These are phyloP conservation scores for Vaccinium darrowii DNA, from an alignment of 148 eudicot genomes.

Conservation along the genomic window DNA sequence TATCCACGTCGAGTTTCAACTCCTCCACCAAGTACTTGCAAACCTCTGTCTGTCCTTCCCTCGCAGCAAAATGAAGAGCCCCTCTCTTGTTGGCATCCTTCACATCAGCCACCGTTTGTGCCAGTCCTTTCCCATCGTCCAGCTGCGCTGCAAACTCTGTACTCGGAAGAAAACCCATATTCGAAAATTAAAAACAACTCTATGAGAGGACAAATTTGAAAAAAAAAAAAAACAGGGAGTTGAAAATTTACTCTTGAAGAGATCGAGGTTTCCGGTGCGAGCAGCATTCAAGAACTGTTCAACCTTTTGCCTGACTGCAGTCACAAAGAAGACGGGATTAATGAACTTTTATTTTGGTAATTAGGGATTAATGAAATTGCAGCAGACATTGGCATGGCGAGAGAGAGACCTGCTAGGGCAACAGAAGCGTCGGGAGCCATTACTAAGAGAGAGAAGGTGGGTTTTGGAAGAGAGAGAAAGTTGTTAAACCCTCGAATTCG, in stretches of 20 bases:
- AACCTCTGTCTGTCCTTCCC: slow-evolving; percentile 81
- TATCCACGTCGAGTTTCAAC: slow-evolving; percentile 75
- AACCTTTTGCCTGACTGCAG: slow-evolving; percentile 69
- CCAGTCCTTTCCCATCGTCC: slow-evolving; percentile 85
- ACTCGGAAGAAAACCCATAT: background rate
- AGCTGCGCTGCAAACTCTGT: slow-evolving; percentile 63
- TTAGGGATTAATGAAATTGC: background rate
- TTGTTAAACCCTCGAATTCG: background rate
- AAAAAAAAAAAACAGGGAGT: background rate
- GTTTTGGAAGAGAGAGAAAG: background rate
- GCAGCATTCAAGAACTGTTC: slow-evolving; percentile 81
- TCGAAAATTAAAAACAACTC: background rate
- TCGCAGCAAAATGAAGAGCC: slow-evolving; percentile 93
- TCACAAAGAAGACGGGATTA: background rate
- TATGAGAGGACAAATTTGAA: background rate
- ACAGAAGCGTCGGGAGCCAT: slow-evolving; percentile 65
- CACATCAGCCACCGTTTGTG: slow-evolving; percentile 66
- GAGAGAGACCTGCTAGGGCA: slow-evolving; percentile 68
- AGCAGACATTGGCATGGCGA: background rate
- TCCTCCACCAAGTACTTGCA: slow-evolving; percentile 95
- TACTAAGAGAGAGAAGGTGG: background rate
- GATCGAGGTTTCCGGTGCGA: slow-evolving; percentile 63
- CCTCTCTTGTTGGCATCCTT: slow-evolving; percentile 94
- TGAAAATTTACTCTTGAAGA: slow-evolving; percentile 50
- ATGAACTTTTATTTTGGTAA: background rate